phyloP scores from a whole-genome alignment of 768 basidiomycete genomes.

The Macrolepiota dolichaula region DNA sequence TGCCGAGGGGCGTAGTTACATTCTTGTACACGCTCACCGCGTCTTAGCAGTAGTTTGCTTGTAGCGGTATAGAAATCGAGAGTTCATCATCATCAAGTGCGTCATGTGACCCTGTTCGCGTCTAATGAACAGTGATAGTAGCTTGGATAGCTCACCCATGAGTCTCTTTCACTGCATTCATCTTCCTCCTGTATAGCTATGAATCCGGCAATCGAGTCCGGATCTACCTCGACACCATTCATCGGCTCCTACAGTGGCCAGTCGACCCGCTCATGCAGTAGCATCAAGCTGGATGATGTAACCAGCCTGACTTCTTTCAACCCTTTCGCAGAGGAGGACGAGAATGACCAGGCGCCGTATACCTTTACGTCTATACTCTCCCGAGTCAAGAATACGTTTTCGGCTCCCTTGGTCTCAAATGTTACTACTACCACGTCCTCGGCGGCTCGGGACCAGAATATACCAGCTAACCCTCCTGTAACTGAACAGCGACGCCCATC shows the following conservation, averaged over 20 bases:
- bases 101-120: slow-evolving; percentile 2
- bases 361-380: slow-evolving; percentile 78
- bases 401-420: slow-evolving; percentile 60
- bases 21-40: too few species aligned
- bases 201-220: slow-evolving; percentile 19
- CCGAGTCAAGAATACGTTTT: slow-evolving; percentile 76
- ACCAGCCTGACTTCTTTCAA: slow-evolving; percentile 83
- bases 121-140: neutral
- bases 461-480: slow-evolving; percentile 25
- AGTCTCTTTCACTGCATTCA: neutral
- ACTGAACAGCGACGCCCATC: slow-evolving; percentile 63
- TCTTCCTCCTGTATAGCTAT: neutral
- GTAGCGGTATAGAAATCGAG: too few species aligned
- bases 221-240: slow-evolving; percentile 30
- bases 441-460: slow-evolving; percentile 25
- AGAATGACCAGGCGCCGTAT: slow-evolving; percentile 85
- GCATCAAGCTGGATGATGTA: slow-evolving; percentile 62
- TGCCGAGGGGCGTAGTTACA: too few species aligned
- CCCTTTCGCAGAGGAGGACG: slow-evolving; percentile 91
- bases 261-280: slow-evolving; percentile 61
- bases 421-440: slow-evolving; percentile 33
- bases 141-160: neutral
- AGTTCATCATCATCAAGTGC: too few species aligned
- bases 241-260: slow-evolving; percentile 34
- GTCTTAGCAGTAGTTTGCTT: too few species aligned